A percentile compares a stretch with the other conserved stretches of the same genome.
Evolutionary conservation across 345 rosid genomes (phyloP).

Genomic region (Populus ilicifolia): DNA sequence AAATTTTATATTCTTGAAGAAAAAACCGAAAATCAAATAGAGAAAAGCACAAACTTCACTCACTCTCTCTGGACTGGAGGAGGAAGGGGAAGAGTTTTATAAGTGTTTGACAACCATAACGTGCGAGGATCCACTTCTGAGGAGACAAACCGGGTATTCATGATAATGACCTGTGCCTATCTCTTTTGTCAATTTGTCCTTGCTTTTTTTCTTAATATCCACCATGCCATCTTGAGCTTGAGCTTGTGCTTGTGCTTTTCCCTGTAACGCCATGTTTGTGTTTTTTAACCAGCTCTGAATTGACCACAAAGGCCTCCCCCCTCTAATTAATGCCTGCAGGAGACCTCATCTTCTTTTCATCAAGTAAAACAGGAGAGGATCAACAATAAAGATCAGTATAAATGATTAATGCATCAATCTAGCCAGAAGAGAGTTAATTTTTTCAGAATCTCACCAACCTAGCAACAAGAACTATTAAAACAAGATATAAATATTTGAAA

Average conservation of each 20-base stretch:
- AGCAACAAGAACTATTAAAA: too few relatives aligned
- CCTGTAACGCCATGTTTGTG: neutral
- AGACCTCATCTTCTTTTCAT: neutral
- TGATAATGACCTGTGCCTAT: slow-evolving; percentile 29
- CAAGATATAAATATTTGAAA: too few relatives aligned
- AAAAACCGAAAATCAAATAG: neutral
- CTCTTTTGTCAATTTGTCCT: neutral
- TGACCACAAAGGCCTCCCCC: neutral
- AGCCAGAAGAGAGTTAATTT: too few relatives aligned
- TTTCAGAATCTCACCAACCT: too few relatives aligned
- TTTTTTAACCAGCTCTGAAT: neutral
- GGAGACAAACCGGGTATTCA: slow-evolving; percentile 51
- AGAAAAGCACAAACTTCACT: neutral
- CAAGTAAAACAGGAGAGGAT: too few relatives aligned
- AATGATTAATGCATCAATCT: too few relatives aligned
- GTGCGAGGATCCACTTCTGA: slow-evolving; percentile 54
- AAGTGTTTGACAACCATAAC: slow-evolving; percentile 28
- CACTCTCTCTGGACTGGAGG: neutral
- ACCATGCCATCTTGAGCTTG: slow-evolving; percentile 11
- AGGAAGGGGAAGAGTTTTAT: neutral
- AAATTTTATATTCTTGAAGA: neutral
- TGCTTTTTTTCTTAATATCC: neutral
- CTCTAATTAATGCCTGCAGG: neutral
- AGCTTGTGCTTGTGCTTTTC: neutral
- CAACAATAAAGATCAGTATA: too few relatives aligned